phyloP scores from a whole-genome alignment of 331 rosid species.

The Cucumis variabilis region DNA sequence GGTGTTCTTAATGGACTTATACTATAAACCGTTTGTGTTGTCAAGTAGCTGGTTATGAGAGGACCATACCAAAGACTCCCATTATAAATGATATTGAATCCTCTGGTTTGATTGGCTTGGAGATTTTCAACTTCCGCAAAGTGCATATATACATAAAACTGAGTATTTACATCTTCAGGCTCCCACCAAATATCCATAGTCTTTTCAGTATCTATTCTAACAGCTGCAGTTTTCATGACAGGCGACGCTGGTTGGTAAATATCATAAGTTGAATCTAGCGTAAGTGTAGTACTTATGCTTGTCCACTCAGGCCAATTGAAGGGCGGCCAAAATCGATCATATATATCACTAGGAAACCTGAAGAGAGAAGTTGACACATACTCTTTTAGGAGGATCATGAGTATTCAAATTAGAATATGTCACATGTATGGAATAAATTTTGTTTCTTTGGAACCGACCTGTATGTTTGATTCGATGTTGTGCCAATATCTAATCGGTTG shows the following conservation, averaged over 20 bases:
- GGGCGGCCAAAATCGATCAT: slow-evolving; percentile 52
- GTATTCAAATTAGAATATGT: too few species aligned
- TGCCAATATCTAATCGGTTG: slow-evolving; percentile 42
- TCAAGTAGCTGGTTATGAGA: slow-evolving; percentile 16
- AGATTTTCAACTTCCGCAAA: slow-evolving; percentile 42
- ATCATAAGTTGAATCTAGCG: not conserved
- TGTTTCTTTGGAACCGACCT: slow-evolving; percentile 27
- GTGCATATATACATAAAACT: slow-evolving; percentile 38
- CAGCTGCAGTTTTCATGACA: slow-evolving; percentile 58
- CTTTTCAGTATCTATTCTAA: not conserved
- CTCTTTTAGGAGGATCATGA: slow-evolving; percentile 12
- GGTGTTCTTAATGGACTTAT: not conserved
- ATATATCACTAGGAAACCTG: slow-evolving; percentile 52
- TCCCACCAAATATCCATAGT: slow-evolving; percentile 10
- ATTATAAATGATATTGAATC: slow-evolving; percentile 25
- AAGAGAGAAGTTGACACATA: not conserved
- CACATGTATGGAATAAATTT: not conserved
- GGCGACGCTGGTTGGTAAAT: slow-evolving; percentile 37
- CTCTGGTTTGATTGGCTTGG: slow-evolving; percentile 29
- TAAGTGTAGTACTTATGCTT: slow-evolving; percentile 20
- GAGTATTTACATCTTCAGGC: not conserved
- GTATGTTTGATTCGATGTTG: slow-evolving; percentile 33
- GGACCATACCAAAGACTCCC: slow-evolving; percentile 20
- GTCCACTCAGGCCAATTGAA: not conserved
- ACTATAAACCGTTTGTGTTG: not conserved